phyloP scores from a whole-genome alignment of 1,284 basidiomycete species.

The Coniferiporia weirii region DNA sequence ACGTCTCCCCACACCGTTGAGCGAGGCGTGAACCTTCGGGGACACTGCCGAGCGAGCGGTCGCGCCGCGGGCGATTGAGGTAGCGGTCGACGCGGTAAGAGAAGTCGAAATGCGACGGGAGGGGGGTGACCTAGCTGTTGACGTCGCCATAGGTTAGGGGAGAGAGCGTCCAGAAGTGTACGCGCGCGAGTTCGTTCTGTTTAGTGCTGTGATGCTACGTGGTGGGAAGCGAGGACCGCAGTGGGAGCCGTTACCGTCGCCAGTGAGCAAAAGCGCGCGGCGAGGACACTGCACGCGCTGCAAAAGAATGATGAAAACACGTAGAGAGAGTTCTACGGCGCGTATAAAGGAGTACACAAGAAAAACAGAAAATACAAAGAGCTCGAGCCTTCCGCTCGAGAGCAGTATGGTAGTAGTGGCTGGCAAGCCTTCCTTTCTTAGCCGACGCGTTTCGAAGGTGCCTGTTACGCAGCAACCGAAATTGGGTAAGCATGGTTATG shows the following conservation, averaged over 20 bases:
- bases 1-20: constrained; percentile 14
- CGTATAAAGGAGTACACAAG: not conserved
- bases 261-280: too few relatives aligned
- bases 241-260: not conserved
- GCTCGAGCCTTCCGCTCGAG: not conserved
- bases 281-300: too few relatives aligned
- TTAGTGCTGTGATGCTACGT: constrained; percentile 6
- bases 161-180: not conserved
- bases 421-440: not conserved
- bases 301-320: not conserved
- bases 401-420: not conserved
- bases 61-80: constrained; percentile 36
- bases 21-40: constrained; percentile 26
- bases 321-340: not conserved
- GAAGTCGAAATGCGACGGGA: constrained; percentile 37
- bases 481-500: not conserved
- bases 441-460: not conserved
- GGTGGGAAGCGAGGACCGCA: not conserved
- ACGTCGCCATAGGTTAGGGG: constrained; percentile 13
- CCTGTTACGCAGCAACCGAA: not conserved
- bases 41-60: constrained; percentile 47
- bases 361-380: not conserved
- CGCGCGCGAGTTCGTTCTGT: not conserved
- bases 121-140: constrained; percentile 30
- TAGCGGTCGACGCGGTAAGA: constrained; percentile 28